Conservation (phyloP, 176 grass and related monocot species). For the Oryza brachyantha region DNA sequence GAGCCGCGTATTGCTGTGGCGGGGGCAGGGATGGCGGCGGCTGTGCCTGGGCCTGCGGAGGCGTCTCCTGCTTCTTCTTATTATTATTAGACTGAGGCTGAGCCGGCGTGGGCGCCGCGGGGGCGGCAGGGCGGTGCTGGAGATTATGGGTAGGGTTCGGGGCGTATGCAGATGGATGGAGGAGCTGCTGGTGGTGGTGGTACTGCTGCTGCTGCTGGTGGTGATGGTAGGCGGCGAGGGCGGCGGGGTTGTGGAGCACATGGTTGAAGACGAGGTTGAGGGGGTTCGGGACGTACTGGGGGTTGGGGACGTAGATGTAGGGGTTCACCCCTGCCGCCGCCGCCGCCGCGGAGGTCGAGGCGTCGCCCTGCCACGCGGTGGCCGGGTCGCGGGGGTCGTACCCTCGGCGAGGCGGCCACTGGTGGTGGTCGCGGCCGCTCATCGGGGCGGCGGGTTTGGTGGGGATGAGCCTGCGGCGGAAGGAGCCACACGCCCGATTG, state of each 20-base stretch:
- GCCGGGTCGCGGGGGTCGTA: constrained; percentile 14
- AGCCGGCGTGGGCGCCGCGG: neutral
- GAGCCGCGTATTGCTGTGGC: constrained; percentile 12
- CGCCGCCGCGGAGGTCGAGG: constrained; percentile 19
- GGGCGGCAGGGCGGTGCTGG: neutral
- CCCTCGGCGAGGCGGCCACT: constrained; percentile 11
- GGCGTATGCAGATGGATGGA: constrained; percentile 13
- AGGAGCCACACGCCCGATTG: neutral
- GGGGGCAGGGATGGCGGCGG: neutral
- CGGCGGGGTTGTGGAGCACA: constrained; percentile 49
- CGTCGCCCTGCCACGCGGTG: constrained; percentile 19
- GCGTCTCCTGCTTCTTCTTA: neutral
- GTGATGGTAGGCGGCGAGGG: constrained; percentile 30
- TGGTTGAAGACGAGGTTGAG: constrained; percentile 25
- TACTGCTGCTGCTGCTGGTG: constrained; percentile 19
- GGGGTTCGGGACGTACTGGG: constrained; percentile 40
- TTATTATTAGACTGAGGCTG: neutral
- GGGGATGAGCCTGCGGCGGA: neutral
- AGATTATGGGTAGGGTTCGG: constrained; percentile 29
- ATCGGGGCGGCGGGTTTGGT: constrained; percentile 3
- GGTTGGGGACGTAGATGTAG: constrained; percentile 38
- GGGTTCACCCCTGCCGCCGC: constrained; percentile 37
- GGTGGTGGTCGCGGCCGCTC: constrained; percentile 17
- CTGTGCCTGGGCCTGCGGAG: neutral
- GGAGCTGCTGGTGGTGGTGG: neutral